phyloP scores from a whole-genome alignment of 805 yeast species.

The Ogataea chonburiensis region DNA sequence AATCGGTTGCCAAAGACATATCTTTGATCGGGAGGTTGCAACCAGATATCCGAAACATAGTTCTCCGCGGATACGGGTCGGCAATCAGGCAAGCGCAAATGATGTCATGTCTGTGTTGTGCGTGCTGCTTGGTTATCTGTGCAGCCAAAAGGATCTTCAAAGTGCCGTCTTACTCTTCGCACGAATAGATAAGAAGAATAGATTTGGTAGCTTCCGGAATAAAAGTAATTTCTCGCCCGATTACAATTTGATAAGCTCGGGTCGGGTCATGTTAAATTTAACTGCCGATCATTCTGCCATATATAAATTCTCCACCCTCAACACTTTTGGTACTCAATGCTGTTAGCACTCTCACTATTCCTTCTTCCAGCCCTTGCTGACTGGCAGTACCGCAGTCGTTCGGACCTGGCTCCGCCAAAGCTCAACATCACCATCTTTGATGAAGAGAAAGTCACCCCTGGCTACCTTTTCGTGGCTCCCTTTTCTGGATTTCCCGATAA shows the following conservation, averaged over 20 bases:
- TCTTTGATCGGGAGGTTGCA: slow-evolving; percentile 22
- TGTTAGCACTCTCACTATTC: slow-evolving; percentile 2
- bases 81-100: slow-evolving; percentile 32
- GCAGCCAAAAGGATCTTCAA: slow-evolving; percentile 1
- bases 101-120: slow-evolving; percentile 8
- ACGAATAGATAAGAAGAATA: no score
- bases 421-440: slow-evolving; percentile 36
- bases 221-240: no score
- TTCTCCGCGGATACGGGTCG: slow-evolving; percentile 27
- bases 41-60: slow-evolving; percentile 21
- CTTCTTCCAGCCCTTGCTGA: slow-evolving; percentile 26
- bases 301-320: not conserved
- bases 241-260: not conserved
- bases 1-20: slow-evolving; percentile 25
- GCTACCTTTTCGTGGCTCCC: slow-evolving; percentile 37
- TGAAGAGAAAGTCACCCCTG: slow-evolving; percentile 25
- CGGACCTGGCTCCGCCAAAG: slow-evolving; percentile 36
- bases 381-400: slow-evolving; percentile 36
- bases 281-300: no score
- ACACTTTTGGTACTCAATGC: slow-evolving; percentile 1
- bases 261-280: no score
- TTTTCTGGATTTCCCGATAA: slow-evolving; percentile 21
- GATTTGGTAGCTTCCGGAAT: no score
- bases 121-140: slow-evolving; percentile 6
- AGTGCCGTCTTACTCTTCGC: slow-evolving; percentile 2